These are phyloP conservation scores for Apiospora phragmitis DNA, from an alignment of 2,329 filamentous ascomycete genomes.

Conservation along the genomic window DNA sequence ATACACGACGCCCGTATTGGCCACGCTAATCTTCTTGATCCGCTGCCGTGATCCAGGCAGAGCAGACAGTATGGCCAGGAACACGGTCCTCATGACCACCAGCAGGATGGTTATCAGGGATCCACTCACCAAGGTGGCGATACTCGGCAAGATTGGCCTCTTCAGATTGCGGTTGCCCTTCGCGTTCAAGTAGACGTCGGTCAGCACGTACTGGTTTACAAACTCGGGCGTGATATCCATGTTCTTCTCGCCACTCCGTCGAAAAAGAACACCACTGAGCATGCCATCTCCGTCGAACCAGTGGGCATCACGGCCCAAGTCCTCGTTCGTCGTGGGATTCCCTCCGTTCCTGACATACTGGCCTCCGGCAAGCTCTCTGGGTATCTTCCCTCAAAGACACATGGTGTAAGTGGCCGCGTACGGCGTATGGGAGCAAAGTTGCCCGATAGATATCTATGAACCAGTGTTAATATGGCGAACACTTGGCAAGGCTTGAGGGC, in stretches of 20 bases:
- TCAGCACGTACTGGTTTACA: slow-evolving; percentile 69
- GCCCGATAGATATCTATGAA: slow-evolving; percentile 57
- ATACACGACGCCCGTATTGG: slow-evolving; percentile 66
- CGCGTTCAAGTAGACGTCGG: slow-evolving; percentile 62
- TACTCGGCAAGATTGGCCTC: slow-evolving; percentile 65
- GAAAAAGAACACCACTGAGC: slow-evolving; percentile 67
- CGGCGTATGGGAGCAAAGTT: slow-evolving; percentile 69
- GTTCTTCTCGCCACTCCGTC: slow-evolving; percentile 36
- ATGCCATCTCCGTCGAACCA: slow-evolving; percentile 79
- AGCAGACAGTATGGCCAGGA: slow-evolving; percentile 58
- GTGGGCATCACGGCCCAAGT: slow-evolving; percentile 63
- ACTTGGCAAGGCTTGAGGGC: not conserved
- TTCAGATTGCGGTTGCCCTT: slow-evolving; percentile 46
- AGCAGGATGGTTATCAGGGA: slow-evolving; percentile 50
- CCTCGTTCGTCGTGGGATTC: slow-evolving; percentile 64
- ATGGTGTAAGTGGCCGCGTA: slow-evolving; percentile 56
- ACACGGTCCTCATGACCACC: slow-evolving; percentile 55
- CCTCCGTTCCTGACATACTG: slow-evolving; percentile 74
- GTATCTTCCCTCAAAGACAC: slow-evolving; percentile 59
- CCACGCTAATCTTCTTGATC: slow-evolving; percentile 69
- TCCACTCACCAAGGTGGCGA: slow-evolving; percentile 65
- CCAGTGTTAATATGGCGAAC: slow-evolving; percentile 7
- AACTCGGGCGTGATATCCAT: slow-evolving; percentile 57
- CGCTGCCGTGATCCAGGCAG: slow-evolving; percentile 54
- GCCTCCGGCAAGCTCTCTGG: slow-evolving; percentile 64